Evolutionary conservation across 345 rosid genomes (phyloP).

Genomic region (Syzygium aromaticum): DNA sequence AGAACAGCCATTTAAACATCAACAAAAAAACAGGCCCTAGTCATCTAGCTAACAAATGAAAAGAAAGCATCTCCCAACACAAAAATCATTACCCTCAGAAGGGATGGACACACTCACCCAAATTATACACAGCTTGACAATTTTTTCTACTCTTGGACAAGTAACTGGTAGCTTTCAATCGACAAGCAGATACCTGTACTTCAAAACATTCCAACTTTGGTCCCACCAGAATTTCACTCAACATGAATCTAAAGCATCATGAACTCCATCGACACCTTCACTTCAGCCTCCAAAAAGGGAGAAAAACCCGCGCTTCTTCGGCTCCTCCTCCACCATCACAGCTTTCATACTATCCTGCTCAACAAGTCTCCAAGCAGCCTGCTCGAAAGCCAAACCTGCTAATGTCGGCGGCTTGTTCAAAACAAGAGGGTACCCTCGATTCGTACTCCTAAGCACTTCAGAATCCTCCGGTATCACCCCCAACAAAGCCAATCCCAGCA

Average conservation of each 20-base stretch:
- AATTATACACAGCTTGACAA: neutral
- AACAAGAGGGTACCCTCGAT: constrained; percentile 85
- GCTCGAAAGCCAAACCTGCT: constrained; percentile 95
- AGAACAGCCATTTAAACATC: neutral
- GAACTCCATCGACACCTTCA: neutral
- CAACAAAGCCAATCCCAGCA: constrained; percentile 71
- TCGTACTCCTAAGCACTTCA: constrained; percentile 85
- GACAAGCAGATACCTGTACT: neutral
- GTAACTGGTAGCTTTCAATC: neutral
- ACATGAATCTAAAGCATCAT: neutral
- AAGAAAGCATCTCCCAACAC: neutral
- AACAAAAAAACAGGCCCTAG: neutral
- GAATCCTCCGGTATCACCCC: constrained; percentile 93
- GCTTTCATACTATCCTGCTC: constrained; percentile 98
- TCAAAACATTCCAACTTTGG: neutral
- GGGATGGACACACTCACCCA: neutral
- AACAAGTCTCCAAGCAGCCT: constrained; percentile 98
- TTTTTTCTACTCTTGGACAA: neutral
- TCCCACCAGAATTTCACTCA: neutral
- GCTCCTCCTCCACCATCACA: constrained; percentile 93
- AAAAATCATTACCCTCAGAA: neutral
- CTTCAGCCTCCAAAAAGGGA: constrained; percentile 72
- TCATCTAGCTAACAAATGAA: neutral
- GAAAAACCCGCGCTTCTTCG: constrained; percentile 82
- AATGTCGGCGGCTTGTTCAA: constrained; percentile 85